Evolutionary conservation across 2,329 filamentous ascomycete species (phyloP).

Genomic region (Salinomyces thailandicus): DNA sequence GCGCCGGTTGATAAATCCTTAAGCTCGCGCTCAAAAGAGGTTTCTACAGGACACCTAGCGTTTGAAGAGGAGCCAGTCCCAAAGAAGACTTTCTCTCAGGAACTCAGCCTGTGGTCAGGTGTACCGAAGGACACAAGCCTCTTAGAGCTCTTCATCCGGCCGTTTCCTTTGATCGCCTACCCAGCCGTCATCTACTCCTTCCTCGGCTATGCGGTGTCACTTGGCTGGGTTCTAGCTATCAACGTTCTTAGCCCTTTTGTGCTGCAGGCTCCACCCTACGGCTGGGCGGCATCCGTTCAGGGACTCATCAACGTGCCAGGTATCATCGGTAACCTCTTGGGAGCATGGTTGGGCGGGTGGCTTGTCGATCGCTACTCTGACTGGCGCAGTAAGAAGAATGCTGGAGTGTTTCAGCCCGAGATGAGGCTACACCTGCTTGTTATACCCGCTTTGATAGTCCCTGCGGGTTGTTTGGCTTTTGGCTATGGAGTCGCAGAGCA

Average conservation of each 20-base stretch:
- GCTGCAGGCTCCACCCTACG: conserved; percentile 31
- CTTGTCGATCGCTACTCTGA: conserved; percentile 35
- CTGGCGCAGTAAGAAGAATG: conserved; percentile 31
- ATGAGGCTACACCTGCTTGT: conserved; percentile 32
- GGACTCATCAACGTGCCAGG: conserved; percentile 33
- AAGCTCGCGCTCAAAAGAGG: conserved; percentile 1
- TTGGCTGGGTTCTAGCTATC: conserved; percentile 30
- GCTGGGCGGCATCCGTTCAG: conserved; percentile 27
- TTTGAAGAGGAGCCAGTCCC: conserved; percentile 8
- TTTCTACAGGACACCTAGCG: background rate
- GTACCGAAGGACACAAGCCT: conserved; percentile 23
- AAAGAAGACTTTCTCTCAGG: conserved; percentile 27
- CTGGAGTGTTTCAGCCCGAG: conserved; percentile 38
- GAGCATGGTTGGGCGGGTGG: conserved; percentile 34
- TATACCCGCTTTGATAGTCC: conserved; percentile 33
- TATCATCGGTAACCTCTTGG: conserved; percentile 34
- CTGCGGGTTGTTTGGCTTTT: conserved; percentile 35
- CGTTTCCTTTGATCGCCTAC: conserved; percentile 29
- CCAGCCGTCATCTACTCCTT: conserved; percentile 30
- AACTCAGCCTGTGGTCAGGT: conserved; percentile 27
- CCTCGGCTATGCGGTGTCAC: conserved; percentile 28
- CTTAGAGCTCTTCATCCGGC: conserved; percentile 27
- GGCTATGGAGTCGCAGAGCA: conserved; percentile 35
- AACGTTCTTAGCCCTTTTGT: conserved; percentile 32
- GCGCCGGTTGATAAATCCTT: conserved; percentile 7